Evolutionary conservation across 2,329 filamentous ascomycete genomes (phyloP), one percentile per base, ranked within the genome.

Genomic region (Apiospora arundinis): DNA sequence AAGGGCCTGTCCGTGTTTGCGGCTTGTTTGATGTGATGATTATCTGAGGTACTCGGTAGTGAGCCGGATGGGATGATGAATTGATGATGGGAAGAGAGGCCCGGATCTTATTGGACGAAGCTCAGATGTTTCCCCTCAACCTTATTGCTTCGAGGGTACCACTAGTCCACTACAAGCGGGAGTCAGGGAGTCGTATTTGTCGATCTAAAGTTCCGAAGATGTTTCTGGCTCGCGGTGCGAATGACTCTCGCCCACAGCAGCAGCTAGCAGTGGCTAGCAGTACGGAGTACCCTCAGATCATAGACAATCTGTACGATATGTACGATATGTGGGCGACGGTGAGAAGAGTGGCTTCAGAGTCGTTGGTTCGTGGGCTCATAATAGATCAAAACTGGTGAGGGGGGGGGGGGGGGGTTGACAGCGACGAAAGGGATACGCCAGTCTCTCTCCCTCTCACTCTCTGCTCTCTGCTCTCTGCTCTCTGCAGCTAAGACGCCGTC

Each of bases 351-450:
- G 56, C 56, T 63, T 40, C 7, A 37, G 18, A 7, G 56, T 40
- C 25, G 28, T 60, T 60, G 28, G 52, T 60, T 60, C 52, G 52
- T 60, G 52, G 52, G 52, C 52, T 60, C 52, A 60, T 60, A 40
- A 63, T 63, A 40, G 32, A 40, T 2, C 37, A 60, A n/a, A 60
- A 37, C 14, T 32, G 32, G 32, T 32, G 32, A 32, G 32, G 32
- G 32, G 32, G 6, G 32, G 32, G 32, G 23, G 32, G 56, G 56
- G 28, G 56, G 6, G 56, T n/a, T n/a, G 28, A 40, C 32, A 40
- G 56, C 32, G 56, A 63, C 32, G 32, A 32, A 32, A 32, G 32
- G 32, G 32, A 32, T 6, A 32, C 32, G 6, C 32, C 32, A 32
- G 32, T 32, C 32, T 32, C 32, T 32, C 32, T 32, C 6, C 6